phyloP scores from a whole-genome alignment of 345 rosid species.

The Punica granatum region DNA sequence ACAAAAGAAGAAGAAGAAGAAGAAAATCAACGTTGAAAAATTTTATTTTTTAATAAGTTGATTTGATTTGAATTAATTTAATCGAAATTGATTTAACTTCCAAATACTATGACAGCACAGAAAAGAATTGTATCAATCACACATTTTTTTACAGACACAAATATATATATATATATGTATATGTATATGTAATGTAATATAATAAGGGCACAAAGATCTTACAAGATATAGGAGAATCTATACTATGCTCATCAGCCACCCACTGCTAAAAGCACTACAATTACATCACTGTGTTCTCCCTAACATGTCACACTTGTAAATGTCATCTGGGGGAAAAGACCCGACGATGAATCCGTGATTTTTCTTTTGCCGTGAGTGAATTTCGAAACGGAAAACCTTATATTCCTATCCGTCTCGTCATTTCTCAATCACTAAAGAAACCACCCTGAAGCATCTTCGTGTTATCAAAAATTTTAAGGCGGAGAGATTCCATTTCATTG shows the following conservation, averaged over 20 bases:
- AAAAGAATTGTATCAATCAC: too few relatives aligned
- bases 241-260: slow-evolving; percentile 21
- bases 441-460: too few relatives aligned
- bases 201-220: slow-evolving; percentile 6
- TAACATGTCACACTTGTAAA: background rate
- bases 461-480: too few relatives aligned
- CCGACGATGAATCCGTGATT: background rate
- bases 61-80: too few relatives aligned
- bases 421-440: background rate
- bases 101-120: too few relatives aligned
- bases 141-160: background rate
- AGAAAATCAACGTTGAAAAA: too few relatives aligned
- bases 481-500: too few relatives aligned
- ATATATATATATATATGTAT: too few relatives aligned
- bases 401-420: background rate
- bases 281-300: background rate
- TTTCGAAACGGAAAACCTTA: background rate
- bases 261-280: slow-evolving; percentile 4
- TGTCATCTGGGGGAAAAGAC: background rate
- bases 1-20: background rate
- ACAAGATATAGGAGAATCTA: slow-evolving; percentile 31
- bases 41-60: too few relatives aligned
- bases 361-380: too few relatives aligned
- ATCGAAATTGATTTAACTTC: too few relatives aligned
- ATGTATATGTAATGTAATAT: background rate